Evolutionary conservation across 352 stramenopile genomes (phyloP).

Genomic region (Globisporangium cederbergense): DNA sequence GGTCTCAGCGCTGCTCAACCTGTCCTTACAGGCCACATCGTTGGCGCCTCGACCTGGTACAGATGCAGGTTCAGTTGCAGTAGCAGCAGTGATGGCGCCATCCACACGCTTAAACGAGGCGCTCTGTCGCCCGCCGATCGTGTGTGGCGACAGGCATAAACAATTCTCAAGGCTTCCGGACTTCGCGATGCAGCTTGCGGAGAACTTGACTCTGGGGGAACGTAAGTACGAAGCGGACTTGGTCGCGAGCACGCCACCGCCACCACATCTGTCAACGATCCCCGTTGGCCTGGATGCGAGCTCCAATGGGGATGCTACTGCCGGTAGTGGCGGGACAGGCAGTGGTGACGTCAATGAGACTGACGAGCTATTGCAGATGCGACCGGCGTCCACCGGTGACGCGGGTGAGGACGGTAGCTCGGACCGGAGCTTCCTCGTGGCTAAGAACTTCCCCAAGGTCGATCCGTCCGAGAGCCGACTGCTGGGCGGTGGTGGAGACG

Average conservation of each 20-base stretch:
- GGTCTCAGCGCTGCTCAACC: conserved; percentile 50
- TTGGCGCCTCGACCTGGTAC: conserved; percentile 4
- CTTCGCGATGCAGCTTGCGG: conserved; percentile 18
- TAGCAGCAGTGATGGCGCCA: neutral
- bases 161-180: conserved; percentile 34
- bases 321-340: neutral
- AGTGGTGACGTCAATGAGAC: neutral
- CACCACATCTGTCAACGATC: conserved; percentile 45
- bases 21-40: conserved; percentile 33
- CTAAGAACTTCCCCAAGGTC: conserved; percentile 29
- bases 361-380: conserved; percentile 12
- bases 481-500: conserved; percentile 13
- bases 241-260: conserved; percentile 45
- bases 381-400: neutral
- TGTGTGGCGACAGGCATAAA: conserved; percentile 47
- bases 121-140: conserved; percentile 36
- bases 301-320: neutral
- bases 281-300: conserved; percentile 28
- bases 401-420: neutral
- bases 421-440: neutral
- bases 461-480: conserved; percentile 35
- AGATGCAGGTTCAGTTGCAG: neutral
- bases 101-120: neutral
- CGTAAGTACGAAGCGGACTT: conserved; percentile 55
- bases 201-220: conserved; percentile 17